phyloP scores from a whole-genome alignment of 805 yeast species.

The Spathaspora arborariae region DNA sequence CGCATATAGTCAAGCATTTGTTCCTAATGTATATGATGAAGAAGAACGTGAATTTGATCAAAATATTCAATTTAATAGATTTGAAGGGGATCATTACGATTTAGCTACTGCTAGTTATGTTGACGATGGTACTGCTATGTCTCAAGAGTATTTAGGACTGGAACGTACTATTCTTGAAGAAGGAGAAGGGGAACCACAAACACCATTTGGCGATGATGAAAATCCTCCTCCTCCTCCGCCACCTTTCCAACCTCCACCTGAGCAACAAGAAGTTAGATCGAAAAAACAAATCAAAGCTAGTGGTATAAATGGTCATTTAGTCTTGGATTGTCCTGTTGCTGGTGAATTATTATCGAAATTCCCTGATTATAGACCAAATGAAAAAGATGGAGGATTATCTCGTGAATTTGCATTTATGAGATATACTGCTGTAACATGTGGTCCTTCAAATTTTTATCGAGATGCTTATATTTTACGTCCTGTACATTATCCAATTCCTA shows the following conservation, averaged over 20 bases:
- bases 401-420: constrained; percentile 59
- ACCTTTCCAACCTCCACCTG: constrained; percentile 29
- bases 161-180: constrained; percentile 13
- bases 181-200: constrained; percentile 12
- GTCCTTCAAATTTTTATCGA: constrained; percentile 59
- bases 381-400: constrained; percentile 39
- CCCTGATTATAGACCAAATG: constrained; percentile 32
- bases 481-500: constrained; percentile 46
- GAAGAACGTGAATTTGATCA: constrained; percentile 39
- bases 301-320: constrained; percentile 43
- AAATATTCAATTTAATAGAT: constrained; percentile 33
- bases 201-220: constrained; percentile 29
- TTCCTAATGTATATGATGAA: constrained; percentile 39
- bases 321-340: constrained; percentile 45
- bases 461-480: constrained; percentile 57
- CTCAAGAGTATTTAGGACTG: constrained; percentile 10
- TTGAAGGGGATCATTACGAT: constrained; percentile 41
- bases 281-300: constrained; percentile 34
- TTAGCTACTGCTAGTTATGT: constrained; percentile 25
- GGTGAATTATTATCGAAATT: constrained; percentile 39
- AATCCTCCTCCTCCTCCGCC: constrained; percentile 6
- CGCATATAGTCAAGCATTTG: constrained; percentile 35
- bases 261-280: constrained; percentile 29
- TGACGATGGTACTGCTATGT: constrained; percentile 14
- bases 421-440: constrained; percentile 63